phyloP scores from a whole-genome alignment of 2,329 filamentous ascomycete genomes.

The Nigrograna mackinnonii region DNA sequence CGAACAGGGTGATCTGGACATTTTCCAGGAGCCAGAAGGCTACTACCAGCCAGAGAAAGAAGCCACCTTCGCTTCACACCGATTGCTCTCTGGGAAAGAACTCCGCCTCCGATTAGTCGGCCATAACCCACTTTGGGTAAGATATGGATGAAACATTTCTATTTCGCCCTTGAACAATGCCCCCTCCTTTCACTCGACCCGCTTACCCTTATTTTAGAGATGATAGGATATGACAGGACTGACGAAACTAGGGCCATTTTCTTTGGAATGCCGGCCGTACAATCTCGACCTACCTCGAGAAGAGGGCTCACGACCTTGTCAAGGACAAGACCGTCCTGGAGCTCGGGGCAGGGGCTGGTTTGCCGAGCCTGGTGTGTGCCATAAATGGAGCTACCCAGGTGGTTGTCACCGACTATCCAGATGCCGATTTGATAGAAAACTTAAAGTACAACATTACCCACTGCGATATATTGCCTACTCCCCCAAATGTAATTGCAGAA shows the following conservation, averaged over 20 bases:
- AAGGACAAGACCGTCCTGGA: slow-evolving; percentile 75
- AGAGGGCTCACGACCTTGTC: slow-evolving; percentile 64
- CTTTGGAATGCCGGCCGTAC: slow-evolving; percentile 90
- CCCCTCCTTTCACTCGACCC: too few relatives aligned
- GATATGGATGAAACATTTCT: slow-evolving; percentile 12
- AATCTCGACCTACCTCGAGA: slow-evolving; percentile 77
- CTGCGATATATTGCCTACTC: slow-evolving; percentile 47
- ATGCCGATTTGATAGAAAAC: slow-evolving; percentile 79
- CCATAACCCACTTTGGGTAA: slow-evolving; percentile 82
- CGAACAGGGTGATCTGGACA: slow-evolving; percentile 46
- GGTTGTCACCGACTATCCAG: slow-evolving; percentile 88
- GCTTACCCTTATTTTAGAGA: too few relatives aligned
- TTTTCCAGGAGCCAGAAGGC: slow-evolving; percentile 81
- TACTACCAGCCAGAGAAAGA: slow-evolving; percentile 79
- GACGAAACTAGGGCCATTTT: slow-evolving; percentile 65
- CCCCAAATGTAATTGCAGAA: slow-evolving; percentile 44
- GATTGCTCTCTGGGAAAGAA: slow-evolving; percentile 65
- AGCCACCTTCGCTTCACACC: slow-evolving; percentile 73
- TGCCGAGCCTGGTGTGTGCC: slow-evolving; percentile 79
- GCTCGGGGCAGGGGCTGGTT: slow-evolving; percentile 83
- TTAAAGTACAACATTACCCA: slow-evolving; percentile 75
- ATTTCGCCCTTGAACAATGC: too few relatives aligned
- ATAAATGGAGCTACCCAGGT: slow-evolving; percentile 67
- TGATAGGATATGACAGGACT: slow-evolving; percentile 8
- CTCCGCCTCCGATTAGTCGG: slow-evolving; percentile 80